Evolutionary conservation across 2,329 filamentous ascomycete species (phyloP), one percentile per base, ranked within the genome.

Genomic region (Microsporum ferrugineum): DNA sequence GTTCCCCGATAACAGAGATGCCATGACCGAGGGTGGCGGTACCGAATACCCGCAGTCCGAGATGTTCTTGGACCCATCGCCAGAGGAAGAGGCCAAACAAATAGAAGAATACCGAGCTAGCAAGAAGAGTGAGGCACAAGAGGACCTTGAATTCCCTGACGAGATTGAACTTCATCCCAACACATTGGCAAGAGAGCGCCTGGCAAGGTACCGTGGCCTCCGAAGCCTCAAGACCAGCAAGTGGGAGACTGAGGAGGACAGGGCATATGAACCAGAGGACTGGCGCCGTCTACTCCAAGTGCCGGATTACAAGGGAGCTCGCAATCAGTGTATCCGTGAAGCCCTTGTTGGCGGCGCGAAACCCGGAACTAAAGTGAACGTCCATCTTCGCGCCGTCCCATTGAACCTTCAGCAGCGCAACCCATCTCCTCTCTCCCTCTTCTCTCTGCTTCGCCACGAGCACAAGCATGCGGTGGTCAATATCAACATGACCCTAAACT

Each of bases 11-110:
- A 74, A 68, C 62, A 67, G 72, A 74, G 76, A 82, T 72, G 73
- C 75, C 70, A 84, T 85, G 62, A 95, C 89, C 0, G 91, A 95
- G 73, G 86, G 77, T 60, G 88, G 84, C 3, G 86, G 88, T 45
- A 92, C 94, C 6, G 91, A 97, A 71, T 96, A 96, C 70, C 88
- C 91, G 1, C 88, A 94, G 70, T 96, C 91, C 1, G 94, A 96
- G 73, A 89, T 90, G 81, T 96, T 97, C 75, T 75, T 90, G 5
- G 89, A 89, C 70, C 84, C 80, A 23, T 83, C 84, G 58, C 89
- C 88, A 0, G 87, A 96, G 68, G 91, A 96, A 64, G 91, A 95
- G 69, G 88, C 88, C 1, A 82, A 86, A 67, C 86, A 95, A 70
- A 80, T 99, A 45, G 88, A 85, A 60, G 87, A 87, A 51, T 99